Evolutionary conservation across 2,329 filamentous ascomycete species (phyloP).

Genomic region (Neobulgaria alba): DNA sequence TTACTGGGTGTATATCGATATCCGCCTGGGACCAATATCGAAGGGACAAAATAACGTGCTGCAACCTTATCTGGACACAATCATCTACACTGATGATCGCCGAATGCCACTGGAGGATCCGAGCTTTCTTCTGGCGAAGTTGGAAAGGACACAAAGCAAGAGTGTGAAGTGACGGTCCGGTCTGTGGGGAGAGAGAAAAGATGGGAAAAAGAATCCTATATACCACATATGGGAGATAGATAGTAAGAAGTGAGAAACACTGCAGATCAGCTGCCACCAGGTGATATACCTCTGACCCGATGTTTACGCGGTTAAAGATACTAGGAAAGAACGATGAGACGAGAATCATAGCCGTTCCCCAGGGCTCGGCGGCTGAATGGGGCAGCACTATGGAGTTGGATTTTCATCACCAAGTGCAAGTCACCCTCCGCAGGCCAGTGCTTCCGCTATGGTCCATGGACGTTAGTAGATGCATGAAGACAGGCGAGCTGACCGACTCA

Average conservation of each 20-base stretch:
- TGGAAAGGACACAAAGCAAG: too few relatives aligned
- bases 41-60: slow-evolving; percentile 2
- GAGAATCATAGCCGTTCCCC: slow-evolving; percentile 8
- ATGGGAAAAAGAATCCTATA: slow-evolving; percentile 13
- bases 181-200: slow-evolving; percentile 2
- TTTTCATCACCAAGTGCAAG: too few relatives aligned
- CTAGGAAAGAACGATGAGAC: slow-evolving; percentile 10
- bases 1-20: background rate
- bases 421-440: too few relatives aligned
- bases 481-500: slow-evolving; percentile 12
- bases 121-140: too few relatives aligned
- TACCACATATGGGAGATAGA: slow-evolving; percentile 11
- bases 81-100: background rate
- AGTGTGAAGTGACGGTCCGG: too few relatives aligned
- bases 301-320: slow-evolving; percentile 22
- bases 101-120: background rate
- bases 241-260: slow-evolving; percentile 5
- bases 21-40: background rate
- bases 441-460: too few relatives aligned
- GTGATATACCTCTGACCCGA: slow-evolving; percentile 23
- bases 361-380: slow-evolving; percentile 22
- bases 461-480: slow-evolving; percentile 13
- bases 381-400: slow-evolving; percentile 9
- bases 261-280: slow-evolving; percentile 21
- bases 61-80: background rate